Conservation (phyloP, 2,329 filamentous ascomycete genomes). For the Septoria linicola region DNA sequence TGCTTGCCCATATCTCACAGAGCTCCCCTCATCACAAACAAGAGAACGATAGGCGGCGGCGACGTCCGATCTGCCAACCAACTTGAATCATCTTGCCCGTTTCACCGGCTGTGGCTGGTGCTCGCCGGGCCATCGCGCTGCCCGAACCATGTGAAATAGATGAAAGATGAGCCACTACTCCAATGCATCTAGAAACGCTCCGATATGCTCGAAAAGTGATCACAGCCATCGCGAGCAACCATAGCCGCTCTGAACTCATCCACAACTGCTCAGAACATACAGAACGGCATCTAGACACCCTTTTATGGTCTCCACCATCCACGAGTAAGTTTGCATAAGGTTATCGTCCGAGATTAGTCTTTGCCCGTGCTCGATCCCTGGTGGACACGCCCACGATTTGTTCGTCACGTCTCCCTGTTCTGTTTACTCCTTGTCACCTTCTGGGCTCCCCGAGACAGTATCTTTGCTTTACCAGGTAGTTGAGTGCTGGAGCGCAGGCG, state of each 20-base stretch:
- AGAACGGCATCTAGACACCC: no score
- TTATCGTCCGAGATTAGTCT: conserved; percentile 7
- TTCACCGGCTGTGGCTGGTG: neutral
- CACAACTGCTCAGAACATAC: no score
- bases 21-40: neutral
- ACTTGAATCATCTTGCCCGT: neutral
- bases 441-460: no score
- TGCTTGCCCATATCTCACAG: neutral
- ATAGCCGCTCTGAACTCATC: neutral
- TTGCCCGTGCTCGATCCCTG: conserved; percentile 5
- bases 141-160: neutral
- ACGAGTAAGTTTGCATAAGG: neutral
- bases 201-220: no score
- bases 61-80: neutral
- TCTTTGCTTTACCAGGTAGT: neutral
- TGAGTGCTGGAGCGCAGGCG: neutral
- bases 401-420: conserved; percentile 1
- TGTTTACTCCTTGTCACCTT: neutral
- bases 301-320: no score
- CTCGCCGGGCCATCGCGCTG: neutral
- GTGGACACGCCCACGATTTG: neutral
- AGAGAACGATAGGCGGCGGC: conserved; percentile 6
- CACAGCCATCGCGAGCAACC: no score
- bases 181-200: no score
- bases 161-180: neutral